These are phyloP conservation scores for Amoebophrya sp. DNA, from an alignment of 169 alveolate genomes.

Conservation along the genomic window DNA sequence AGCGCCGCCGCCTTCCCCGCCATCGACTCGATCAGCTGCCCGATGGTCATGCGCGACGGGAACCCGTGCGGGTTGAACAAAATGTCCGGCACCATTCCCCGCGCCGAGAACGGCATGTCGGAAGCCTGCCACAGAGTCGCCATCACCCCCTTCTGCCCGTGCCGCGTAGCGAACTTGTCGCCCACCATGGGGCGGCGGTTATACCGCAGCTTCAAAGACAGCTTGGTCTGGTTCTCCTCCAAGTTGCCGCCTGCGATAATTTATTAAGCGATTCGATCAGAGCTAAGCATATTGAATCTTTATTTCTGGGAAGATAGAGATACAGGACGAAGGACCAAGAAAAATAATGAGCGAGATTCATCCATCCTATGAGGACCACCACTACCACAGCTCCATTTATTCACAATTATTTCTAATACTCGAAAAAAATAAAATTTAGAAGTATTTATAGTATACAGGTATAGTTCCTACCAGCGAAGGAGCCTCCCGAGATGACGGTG, in stretches of 20 bases:
- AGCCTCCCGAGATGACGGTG: conserved; percentile 15
- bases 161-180: conserved; percentile 98
- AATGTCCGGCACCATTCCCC: conserved; percentile 98
- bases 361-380: no score
- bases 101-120: conserved; percentile 79
- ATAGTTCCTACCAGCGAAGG: not conserved
- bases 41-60: conserved; percentile 99
- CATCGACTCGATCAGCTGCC: conserved; percentile 91
- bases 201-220: not conserved
- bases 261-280: no score
- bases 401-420: no score
- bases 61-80: conserved; percentile 99
- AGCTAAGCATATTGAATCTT: no score
- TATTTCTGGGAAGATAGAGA: no score
- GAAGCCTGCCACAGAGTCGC: conserved; percentile 61
- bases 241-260: not conserved
- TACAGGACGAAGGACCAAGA: no score
- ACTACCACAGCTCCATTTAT: no score
- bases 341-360: no score
- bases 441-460: no score
- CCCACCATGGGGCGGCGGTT: conserved; percentile 94
- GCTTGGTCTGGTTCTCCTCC: not conserved
- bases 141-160: conserved; percentile 98
- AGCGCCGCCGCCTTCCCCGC: conserved; percentile 97
- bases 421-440: no score